Conservation (phyloP, 495 filamentous ascomycete genomes). For the Jackrogersella minutella region DNA sequence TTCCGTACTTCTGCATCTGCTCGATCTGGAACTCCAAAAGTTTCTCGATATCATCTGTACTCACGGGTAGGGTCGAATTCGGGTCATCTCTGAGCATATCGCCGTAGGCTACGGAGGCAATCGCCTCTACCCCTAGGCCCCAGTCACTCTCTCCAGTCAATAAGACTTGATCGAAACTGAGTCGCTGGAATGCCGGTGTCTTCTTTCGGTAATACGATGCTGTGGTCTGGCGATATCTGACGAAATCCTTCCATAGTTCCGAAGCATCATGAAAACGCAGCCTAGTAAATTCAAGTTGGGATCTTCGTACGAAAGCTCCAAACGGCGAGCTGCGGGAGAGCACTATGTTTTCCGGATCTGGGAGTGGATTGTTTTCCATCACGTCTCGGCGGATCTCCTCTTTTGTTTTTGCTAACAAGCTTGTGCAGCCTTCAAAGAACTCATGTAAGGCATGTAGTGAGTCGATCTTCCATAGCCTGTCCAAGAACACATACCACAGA, state of each 20-base stretch:
- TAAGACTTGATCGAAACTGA: conserved; percentile 74
- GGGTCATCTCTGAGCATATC: conserved; percentile 62
- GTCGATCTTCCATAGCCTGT: conserved; percentile 85
- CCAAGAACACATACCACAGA: conserved; percentile 84
- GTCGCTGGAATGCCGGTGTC: conserved; percentile 67
- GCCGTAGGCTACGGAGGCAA: conserved; percentile 69
- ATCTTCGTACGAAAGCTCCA: conserved; percentile 81
- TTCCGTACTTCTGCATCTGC: conserved; percentile 77
- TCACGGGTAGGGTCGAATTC: conserved; percentile 58
- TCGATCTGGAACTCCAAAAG: conserved; percentile 88
- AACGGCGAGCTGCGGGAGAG: conserved; percentile 76
- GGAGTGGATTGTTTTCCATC: conserved; percentile 44
- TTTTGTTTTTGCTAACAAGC: conserved; percentile 67
- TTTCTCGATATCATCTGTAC: conserved; percentile 83
- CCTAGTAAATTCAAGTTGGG: conserved; percentile 79
- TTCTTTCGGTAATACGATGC: conserved; percentile 72
- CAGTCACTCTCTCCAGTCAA: conserved; percentile 56
- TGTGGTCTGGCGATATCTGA: conserved; percentile 79
- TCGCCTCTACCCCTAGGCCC: conserved; percentile 54
- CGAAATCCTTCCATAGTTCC: conserved; percentile 80
- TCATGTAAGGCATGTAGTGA: conserved; percentile 77
- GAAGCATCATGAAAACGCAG: conserved; percentile 80
- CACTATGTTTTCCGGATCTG: conserved; percentile 55
- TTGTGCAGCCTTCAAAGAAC: conserved; percentile 69
- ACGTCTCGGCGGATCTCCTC: conserved; percentile 62